These are phyloP conservation scores for Rugonectria rugulosa DNA, from an alignment of 2,329 filamentous ascomycete genomes.

Conservation along the genomic window DNA sequence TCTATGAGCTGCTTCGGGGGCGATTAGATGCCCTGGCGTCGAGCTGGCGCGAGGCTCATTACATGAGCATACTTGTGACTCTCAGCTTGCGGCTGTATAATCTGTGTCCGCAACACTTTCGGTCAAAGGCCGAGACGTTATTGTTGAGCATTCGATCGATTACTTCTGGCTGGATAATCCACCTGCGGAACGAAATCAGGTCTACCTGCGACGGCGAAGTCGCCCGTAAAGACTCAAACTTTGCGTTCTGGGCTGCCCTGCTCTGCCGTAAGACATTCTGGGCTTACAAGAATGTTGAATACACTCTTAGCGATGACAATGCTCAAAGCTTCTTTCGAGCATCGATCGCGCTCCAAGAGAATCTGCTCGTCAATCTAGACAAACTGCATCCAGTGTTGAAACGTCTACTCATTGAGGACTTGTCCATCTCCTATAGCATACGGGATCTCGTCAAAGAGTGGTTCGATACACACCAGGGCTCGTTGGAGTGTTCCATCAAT, in stretches of 20 bases:
- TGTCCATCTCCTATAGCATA: conserved; percentile 23
- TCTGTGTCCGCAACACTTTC: background rate
- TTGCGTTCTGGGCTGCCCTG: conserved; percentile 62
- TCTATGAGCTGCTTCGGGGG: conserved; percentile 55
- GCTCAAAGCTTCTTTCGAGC: conserved; percentile 32
- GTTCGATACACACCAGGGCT: conserved; percentile 33
- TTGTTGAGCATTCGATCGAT: conserved; percentile 52
- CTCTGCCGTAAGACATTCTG: conserved; percentile 57
- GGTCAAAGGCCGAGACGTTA: conserved; percentile 39
- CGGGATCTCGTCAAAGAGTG: conserved; percentile 11
- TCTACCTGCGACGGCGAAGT: conserved; percentile 46
- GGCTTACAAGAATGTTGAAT: background rate
- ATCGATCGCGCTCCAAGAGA: conserved; percentile 40
- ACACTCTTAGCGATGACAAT: conserved; percentile 10
- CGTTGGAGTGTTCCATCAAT: conserved; percentile 36
- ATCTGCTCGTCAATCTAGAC: conserved; percentile 27
- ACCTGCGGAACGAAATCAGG: conserved; percentile 55
- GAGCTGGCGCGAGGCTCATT: conserved; percentile 66
- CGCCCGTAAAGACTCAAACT: conserved; percentile 44
- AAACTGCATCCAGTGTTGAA: conserved; percentile 7
- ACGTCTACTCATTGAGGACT: conserved; percentile 29
- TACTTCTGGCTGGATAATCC: conserved; percentile 57
- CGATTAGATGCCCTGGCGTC: conserved; percentile 53
- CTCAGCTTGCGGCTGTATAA: conserved; percentile 52
- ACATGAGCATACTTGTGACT: conserved; percentile 65